Base-by-base conservation (phyloP, 2,329 filamentous ascomycete genomes). In the Talaromyces pinophilus region DNA sequence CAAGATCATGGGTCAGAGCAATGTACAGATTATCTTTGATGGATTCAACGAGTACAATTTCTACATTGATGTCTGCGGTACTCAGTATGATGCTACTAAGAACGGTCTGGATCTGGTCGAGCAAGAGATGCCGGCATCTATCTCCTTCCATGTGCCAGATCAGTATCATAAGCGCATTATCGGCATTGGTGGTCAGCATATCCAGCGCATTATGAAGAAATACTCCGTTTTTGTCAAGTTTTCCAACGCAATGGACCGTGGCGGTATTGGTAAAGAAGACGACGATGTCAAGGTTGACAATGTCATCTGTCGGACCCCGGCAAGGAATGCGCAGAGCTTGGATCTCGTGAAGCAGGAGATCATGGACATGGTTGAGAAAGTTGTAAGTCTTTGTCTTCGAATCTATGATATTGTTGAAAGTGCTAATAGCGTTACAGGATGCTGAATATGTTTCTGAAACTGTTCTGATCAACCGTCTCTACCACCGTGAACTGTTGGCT, bases 31-130 rank as follows among this genome's bases (percentile, higher is more conserved):
- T 75, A 94, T 99, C 69, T 99, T 99, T 72, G 95, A 99, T 76
- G 93, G 93, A 69, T 99, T 98, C 83, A 97, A 97, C 79, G 95
- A 99, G 82, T 99, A 98, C 85, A 98, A 99, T 80, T 99, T 99
- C 84, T 97, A 98, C 80, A 99, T 99, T 71, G 95, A 99, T 76
- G 94, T 99, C 65, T 93, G 95, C 76, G 93, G 92, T 55, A 89
- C 89, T 64, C 91, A 92, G 72, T 98, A 97, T 77, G 93, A 97
- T 70, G 93, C 93, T 2, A 95, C 95, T 80, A 97, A 95, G 82
- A 92, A 93, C 72, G 95, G 95, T 1, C 83, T 99, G 68, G 90
- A 91, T 70, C 86, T 99, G 66, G 95, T 99, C 19, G 95, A 99
- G 78, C 93, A 98, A 80, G 95, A 99, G 81, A 98, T 99, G 93